A percentile compares a stretch with the other conserved stretches of the same genome.
Conservation (phyloP, 345 rosid genomes). For the Adansonia digitata region DNA sequence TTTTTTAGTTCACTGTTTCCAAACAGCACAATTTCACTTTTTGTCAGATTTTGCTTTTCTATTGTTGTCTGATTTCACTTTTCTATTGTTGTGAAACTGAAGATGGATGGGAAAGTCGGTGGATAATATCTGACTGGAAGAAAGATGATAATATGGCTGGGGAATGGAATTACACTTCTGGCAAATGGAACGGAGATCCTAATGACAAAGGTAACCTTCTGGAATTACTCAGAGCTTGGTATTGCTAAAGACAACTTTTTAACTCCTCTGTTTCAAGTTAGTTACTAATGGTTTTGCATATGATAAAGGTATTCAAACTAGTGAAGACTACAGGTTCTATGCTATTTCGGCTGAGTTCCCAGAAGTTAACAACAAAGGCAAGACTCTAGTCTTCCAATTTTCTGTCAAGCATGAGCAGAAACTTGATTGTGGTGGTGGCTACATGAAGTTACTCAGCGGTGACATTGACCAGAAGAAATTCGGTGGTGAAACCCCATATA, state of each 20-base stretch:
- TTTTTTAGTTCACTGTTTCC: background rate
- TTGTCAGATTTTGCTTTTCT: background rate
- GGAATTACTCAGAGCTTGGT: background rate
- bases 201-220: conserved; percentile 68
- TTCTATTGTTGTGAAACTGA: background rate
- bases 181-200: conserved; percentile 87
- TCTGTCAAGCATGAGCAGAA: conserved; percentile 98
- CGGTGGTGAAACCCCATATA: conserved; percentile 93
- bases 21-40: background rate
- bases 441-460: conserved; percentile 88
- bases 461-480: conserved; percentile 91
- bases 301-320: conserved; percentile 80
- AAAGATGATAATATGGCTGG: conserved; percentile 83
- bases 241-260: background rate
- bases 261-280: background rate
- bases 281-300: background rate
- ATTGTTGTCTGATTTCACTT: background rate
- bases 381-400: conserved; percentile 88
- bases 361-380: conserved; percentile 83
- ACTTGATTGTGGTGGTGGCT: conserved; percentile 99
- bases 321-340: conserved; percentile 93
- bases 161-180: conserved; percentile 87
- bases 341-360: conserved; percentile 94
- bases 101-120: conserved; percentile 96
- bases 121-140: conserved; percentile 95